phyloP scores from a whole-genome alignment of 345 rosid species.

The Populus pruinosa region DNA sequence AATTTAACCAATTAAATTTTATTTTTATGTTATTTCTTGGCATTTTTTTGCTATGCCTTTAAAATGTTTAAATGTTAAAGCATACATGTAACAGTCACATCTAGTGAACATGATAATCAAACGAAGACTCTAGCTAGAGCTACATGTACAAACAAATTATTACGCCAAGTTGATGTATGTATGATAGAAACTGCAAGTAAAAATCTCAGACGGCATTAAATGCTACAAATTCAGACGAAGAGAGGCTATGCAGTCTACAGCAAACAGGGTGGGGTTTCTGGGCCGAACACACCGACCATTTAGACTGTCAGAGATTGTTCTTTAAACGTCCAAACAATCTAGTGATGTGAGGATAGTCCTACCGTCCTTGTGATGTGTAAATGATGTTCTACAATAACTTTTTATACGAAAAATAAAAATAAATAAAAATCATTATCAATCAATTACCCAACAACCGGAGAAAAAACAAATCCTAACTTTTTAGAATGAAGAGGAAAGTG shows the following conservation, averaged over 20 bases:
- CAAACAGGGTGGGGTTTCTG: too few species aligned
- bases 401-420: too few species aligned
- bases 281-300: constrained; percentile 10
- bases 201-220: neutral
- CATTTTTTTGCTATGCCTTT: constrained; percentile 12
- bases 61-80: too few species aligned
- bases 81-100: neutral
- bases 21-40: too few species aligned
- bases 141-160: too few species aligned
- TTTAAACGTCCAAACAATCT: constrained; percentile 18
- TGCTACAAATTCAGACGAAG: neutral
- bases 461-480: constrained; percentile 23
- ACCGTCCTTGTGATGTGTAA: neutral
- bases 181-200: neutral
- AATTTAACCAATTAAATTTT: too few species aligned
- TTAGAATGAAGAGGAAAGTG: neutral
- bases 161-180: too few species aligned
- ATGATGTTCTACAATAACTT: neutral
- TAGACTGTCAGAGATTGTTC: neutral
- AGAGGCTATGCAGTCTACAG: neutral
- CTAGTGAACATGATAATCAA: too few species aligned
- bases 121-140: neutral
- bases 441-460: neutral
- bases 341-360: neutral
- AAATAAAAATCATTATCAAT: neutral